A percentile compares a stretch with the other conserved stretches of the same genome.
Conservation (phyloP, 139 green algal species). For the Trebouxia sp. region DNA sequence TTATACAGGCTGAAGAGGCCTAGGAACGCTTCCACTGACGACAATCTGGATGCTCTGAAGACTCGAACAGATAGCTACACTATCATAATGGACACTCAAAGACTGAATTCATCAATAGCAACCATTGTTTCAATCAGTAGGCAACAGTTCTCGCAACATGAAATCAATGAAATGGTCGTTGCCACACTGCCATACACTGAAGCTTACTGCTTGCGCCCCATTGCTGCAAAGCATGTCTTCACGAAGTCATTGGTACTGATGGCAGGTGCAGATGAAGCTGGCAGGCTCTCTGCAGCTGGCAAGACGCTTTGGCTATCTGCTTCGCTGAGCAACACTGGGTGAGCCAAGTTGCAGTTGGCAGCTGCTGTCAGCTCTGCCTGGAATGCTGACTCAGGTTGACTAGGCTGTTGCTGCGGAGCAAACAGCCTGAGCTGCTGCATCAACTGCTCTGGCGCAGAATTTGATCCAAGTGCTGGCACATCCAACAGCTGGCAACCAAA, state of each 20-base stretch:
- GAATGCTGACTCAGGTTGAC: background rate
- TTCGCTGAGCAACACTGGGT: background rate
- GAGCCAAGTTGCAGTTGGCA: background rate
- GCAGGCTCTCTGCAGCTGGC: background rate
- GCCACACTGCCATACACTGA: too few relatives aligned
- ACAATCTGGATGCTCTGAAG: background rate
- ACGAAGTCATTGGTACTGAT: constrained; percentile 2
- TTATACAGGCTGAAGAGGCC: too few relatives aligned
- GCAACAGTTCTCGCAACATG: too few relatives aligned
- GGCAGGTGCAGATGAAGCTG: background rate
- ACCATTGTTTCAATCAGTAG: background rate
- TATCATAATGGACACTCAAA: too few relatives aligned
- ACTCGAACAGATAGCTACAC: too few relatives aligned
- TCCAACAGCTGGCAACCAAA: background rate
- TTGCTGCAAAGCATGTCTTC: background rate
- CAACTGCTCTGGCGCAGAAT: background rate
- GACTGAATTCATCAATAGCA: too few relatives aligned
- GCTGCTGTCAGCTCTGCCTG: background rate
- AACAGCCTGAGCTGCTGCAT: background rate
- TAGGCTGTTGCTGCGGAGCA: background rate
- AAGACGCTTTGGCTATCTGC: background rate
- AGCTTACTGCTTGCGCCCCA: background rate
- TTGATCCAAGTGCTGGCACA: background rate
- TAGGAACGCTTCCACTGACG: too few relatives aligned
- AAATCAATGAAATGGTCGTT: too few relatives aligned